Evolutionary conservation across 139 green algal genomes (phyloP), one percentile per base, ranked within the genome.

Genomic region (Chlamydomonas applanata): DNA sequence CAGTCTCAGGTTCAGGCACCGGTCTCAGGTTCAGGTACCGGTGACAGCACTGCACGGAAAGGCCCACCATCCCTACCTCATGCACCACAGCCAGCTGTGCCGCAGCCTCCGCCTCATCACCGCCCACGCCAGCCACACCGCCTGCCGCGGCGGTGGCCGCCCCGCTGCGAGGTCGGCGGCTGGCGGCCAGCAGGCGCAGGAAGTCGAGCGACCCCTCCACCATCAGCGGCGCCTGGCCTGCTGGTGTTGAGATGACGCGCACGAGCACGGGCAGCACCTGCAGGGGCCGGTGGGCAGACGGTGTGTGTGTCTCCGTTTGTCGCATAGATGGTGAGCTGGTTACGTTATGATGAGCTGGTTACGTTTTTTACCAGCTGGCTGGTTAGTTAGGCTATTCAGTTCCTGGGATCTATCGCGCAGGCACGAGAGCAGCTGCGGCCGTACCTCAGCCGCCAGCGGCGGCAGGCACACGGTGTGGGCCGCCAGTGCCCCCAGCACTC

Each of bases 151-250:
- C 40, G 40, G 40, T 11, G 7, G 40, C 40, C 11, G 40, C 40
- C 11, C 40, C 40, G 7, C 40, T 11, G 40, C 40, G 40, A 19
- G 40, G 40, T 11, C 40, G 40, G 40, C 40, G 40, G 40, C 40
- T 66, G n/a, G 52, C 35, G 11, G 74, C 74, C 64, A 83, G 65
- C 40, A 44, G 27, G 29, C 40, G 9, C 65, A 83, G 40, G 33
- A 83, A 46, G 30, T 75, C 71, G 33, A 83, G 56, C 29, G 54
- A 74, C 22, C 56, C 73, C 52, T 75, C 73, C 60, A 84, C 49
- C 73, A 84, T 63, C 13, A 71, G 73, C 34, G 40, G 32, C 1
- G 72, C 68, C 69, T 80, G 79, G 0, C 32, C 44, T 19, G 5
- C 14, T 4, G 73, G 73, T 13, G 30, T 35, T 7, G 20, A 17